Percentiles rank a stretch among this genome's conserved stretches.
These are phyloP conservation scores for Cladophialophora psammophila DNA, from an alignment of 2,329 filamentous ascomycete species.

Conservation along the genomic window DNA sequence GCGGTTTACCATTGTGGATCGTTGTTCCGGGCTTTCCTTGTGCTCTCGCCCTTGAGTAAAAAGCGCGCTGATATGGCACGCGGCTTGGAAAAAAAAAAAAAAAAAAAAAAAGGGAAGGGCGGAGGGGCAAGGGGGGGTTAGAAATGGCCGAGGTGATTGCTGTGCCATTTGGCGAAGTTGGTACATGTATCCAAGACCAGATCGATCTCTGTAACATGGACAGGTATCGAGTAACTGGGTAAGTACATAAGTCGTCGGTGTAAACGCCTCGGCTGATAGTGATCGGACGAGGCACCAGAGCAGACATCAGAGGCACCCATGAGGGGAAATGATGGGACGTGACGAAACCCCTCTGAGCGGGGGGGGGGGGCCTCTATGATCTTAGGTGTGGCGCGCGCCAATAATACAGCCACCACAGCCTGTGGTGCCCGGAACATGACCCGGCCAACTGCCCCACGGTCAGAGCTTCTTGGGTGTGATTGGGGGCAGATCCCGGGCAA, in stretches of 20 bases:
- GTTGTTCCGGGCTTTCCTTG: neutral
- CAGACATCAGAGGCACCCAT: no score
- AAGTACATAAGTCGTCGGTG: neutral
- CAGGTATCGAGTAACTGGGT: no score
- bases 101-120: no score
- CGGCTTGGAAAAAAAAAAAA: neutral
- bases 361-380: no score
- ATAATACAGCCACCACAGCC: neutral
- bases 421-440: neutral
- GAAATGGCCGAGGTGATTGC: neutral
- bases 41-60: neutral
- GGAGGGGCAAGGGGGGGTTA: neutral
- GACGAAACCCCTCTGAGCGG: slow-evolving; percentile 5
- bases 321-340: neutral
- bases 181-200: neutral
- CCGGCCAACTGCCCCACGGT: neutral
- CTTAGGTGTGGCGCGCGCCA: slow-evolving; percentile 21
- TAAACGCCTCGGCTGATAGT: neutral
- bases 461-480: neutral
- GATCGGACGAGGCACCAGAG: no score
- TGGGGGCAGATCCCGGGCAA: neutral
- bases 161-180: neutral
- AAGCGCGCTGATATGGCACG: neutral
- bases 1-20: neutral
- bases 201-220: slow-evolving; percentile 8